Evolutionary conservation across 768 basidiomycete species (phyloP).

Genomic region (Chiua virens): DNA sequence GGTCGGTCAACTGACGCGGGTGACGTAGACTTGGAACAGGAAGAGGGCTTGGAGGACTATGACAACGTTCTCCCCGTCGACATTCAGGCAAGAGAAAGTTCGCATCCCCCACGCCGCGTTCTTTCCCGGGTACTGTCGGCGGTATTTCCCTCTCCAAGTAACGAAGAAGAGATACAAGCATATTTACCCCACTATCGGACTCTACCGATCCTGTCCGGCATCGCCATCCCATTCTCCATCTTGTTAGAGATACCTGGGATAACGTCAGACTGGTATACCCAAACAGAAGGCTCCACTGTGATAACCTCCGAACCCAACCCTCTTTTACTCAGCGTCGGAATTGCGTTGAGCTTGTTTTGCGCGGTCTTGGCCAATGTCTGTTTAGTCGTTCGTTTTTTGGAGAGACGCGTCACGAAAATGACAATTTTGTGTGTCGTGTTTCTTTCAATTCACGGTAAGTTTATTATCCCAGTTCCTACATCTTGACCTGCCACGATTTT

Average conservation of each 20-base stretch:
- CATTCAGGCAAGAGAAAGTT: not conserved
- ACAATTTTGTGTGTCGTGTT: conserved; percentile 65
- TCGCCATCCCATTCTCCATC: conserved; percentile 73
- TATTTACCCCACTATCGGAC: conserved; percentile 60
- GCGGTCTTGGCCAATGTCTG: conserved; percentile 68
- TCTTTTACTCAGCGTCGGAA: conserved; percentile 53
- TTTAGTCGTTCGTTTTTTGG: conserved; percentile 70
- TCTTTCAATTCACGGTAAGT: conserved; percentile 69
- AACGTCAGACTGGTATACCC: conserved; percentile 73
- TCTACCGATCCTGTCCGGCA: conserved; percentile 64
- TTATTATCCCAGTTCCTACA: too few species aligned
- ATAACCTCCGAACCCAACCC: conserved; percentile 57
- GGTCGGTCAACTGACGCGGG: not conserved
- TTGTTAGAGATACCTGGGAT: conserved; percentile 82
- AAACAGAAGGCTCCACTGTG: conserved; percentile 39
- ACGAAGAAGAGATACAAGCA: conserved; percentile 28
- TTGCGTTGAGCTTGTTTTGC: conserved; percentile 66
- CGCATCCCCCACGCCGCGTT: not conserved
- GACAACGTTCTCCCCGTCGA: not conserved
- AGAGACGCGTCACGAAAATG: conserved; percentile 58
- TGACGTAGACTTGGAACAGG: conserved; percentile 4
- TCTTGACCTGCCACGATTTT: not conserved
- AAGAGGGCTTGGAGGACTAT: conserved; percentile 14
- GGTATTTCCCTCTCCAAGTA: conserved; percentile 17
- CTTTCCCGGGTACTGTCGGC: conserved; percentile 5